phyloP scores from a whole-genome alignment of 2,329 filamentous ascomycete genomes.

The Botryosphaeria dothidea region DNA sequence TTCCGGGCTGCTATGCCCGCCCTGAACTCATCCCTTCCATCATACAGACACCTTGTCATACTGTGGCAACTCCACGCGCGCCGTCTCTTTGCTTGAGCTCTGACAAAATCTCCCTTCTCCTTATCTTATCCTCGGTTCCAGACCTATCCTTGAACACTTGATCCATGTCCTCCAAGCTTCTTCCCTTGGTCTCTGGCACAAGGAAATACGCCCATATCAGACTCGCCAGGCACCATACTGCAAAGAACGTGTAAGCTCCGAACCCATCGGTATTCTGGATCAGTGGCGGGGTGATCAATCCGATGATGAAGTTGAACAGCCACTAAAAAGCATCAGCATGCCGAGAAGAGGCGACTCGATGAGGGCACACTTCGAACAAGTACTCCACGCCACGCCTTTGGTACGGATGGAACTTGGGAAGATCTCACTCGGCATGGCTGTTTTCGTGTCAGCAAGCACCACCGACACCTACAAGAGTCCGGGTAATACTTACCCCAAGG shows the following conservation, averaged over 20 bases:
- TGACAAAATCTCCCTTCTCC: slow-evolving; percentile 24
- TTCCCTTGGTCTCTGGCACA: slow-evolving; percentile 37
- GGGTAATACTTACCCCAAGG: slow-evolving; percentile 34
- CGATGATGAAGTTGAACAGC: slow-evolving; percentile 65
- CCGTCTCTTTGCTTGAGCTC: slow-evolving; percentile 25
- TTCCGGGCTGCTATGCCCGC: too few relatives aligned
- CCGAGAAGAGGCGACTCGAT: too few relatives aligned
- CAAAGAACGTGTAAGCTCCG: slow-evolving; percentile 42
- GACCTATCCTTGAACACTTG: slow-evolving; percentile 37
- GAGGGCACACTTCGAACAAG: slow-evolving; percentile 50
- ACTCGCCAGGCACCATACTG: slow-evolving; percentile 34
- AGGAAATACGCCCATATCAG: slow-evolving; percentile 37
- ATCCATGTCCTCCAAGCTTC: slow-evolving; percentile 40
- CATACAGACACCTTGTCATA: not conserved
- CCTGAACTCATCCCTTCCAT: too few relatives aligned
- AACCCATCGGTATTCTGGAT: slow-evolving; percentile 56
- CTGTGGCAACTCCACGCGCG: not conserved
- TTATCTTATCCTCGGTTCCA: slow-evolving; percentile 33
- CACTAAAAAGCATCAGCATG: slow-evolving; percentile 39
- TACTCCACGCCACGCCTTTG: slow-evolving; percentile 66
- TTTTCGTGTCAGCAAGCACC: not conserved
- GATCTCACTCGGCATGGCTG: slow-evolving; percentile 58
- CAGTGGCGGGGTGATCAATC: slow-evolving; percentile 65
- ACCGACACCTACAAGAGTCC: not conserved
- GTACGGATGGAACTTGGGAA: slow-evolving; percentile 61